Percentiles rank a stretch among this genome's conserved stretches.
Evolutionary conservation across 2,329 filamentous ascomycete genomes (phyloP).

Genomic region (Pyrenochaeta sp.): DNA sequence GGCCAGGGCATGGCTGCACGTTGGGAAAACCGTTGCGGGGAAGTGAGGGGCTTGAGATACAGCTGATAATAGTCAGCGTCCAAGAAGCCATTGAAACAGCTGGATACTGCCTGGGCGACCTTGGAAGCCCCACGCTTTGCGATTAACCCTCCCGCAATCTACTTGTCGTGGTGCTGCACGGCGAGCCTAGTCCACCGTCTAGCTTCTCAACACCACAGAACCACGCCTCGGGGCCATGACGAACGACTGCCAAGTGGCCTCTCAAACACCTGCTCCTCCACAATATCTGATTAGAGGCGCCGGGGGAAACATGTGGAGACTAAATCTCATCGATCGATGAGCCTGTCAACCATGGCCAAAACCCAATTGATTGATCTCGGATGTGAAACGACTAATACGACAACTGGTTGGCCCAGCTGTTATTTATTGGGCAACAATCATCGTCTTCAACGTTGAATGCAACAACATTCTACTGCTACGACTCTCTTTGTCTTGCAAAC

Average conservation of each 20-base stretch:
- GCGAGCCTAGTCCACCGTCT: constrained; percentile 25
- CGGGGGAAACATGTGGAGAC: constrained; percentile 24
- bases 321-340: not conserved
- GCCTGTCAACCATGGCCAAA: not conserved
- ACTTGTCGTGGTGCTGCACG: constrained; percentile 21
- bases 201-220: constrained; percentile 38
- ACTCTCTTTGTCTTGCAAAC: no score
- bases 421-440: no score
- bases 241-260: constrained; percentile 10
- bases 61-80: not conserved
- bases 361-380: no score
- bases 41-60: not conserved
- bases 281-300: constrained; percentile 9
- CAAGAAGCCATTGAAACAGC: not conserved
- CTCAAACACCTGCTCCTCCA: constrained; percentile 22
- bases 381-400: no score
- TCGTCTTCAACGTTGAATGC: no score
- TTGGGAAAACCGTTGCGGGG: constrained; percentile 1
- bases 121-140: not conserved
- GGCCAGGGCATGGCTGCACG: not conserved
- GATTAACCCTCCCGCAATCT: constrained; percentile 1
- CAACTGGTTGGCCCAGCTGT: no score
- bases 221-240: constrained; percentile 19
- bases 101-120: not conserved
- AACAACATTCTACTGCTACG: no score